phyloP scores from a whole-genome alignment of 257 asterid genomes.

The Salvia splendens region DNA sequence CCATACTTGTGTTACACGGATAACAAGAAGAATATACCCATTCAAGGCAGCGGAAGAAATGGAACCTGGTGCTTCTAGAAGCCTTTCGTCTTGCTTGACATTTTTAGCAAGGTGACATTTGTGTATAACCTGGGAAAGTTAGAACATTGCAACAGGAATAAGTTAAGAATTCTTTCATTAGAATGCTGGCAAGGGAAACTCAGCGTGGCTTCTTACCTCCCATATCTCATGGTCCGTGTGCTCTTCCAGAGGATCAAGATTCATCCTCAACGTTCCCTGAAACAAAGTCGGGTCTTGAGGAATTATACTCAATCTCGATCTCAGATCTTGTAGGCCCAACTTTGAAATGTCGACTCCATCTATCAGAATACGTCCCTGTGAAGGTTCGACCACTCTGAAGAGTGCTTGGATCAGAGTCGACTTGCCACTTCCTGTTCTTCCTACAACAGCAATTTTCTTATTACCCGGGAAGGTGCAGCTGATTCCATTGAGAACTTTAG shows the following conservation, averaged over 20 bases:
- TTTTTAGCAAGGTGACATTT: constrained; percentile 69
- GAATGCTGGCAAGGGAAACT: neutral
- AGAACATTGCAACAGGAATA: neutral
- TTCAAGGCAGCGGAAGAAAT: neutral
- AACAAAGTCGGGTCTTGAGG: constrained; percentile 89
- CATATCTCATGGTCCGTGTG: constrained; percentile 68
- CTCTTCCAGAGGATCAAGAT: constrained; percentile 68
- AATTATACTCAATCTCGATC: constrained; percentile 69
- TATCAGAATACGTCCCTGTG: constrained; percentile 57
- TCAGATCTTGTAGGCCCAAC: constrained; percentile 73
- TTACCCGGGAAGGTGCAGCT: constrained; percentile 62
- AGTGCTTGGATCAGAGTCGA: constrained; percentile 86
- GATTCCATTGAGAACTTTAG: constrained; percentile 70
- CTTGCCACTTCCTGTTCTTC: constrained; percentile 89
- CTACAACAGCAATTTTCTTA: constrained; percentile 74
- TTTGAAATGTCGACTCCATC: constrained; percentile 66
- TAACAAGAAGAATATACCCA: neutral
- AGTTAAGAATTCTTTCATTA: neutral
- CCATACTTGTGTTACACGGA: neutral
- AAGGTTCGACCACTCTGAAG: constrained; percentile 77
- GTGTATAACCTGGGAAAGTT: constrained; percentile 49
- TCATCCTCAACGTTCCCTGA: constrained; percentile 75
- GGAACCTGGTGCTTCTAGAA: constrained; percentile 75
- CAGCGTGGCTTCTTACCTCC: constrained; percentile 50
- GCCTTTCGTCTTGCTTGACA: constrained; percentile 63